A percentile compares a stretch with the other conserved stretches of the same genome.
Evolutionary conservation across 768 basidiomycete genomes (phyloP).

Genomic region (Amanita thiersii): DNA sequence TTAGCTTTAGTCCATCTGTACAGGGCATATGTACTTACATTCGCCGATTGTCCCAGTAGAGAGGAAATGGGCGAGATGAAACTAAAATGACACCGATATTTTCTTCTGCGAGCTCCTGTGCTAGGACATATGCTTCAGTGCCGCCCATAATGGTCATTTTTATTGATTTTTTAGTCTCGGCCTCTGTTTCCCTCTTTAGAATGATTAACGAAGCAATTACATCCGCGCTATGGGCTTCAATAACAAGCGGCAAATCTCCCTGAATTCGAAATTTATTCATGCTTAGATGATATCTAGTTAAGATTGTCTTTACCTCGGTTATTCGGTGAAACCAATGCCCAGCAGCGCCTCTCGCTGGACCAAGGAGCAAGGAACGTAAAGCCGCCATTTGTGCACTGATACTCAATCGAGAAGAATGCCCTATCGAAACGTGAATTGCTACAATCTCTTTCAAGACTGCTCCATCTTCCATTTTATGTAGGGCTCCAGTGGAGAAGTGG

Average conservation of each 20-base stretch:
- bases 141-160: conserved; percentile 59
- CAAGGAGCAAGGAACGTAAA: conserved; percentile 57
- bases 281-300: not conserved
- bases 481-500: conserved; percentile 53
- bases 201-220: conserved; percentile 70
- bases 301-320: conserved; percentile 23
- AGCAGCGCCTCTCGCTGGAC: conserved; percentile 25
- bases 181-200: conserved; percentile 59
- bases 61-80: conserved; percentile 65
- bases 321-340: conserved; percentile 41
- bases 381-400: conserved; percentile 79
- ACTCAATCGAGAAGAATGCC: conserved; percentile 41
- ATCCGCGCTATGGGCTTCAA: conserved; percentile 72
- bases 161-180: conserved; percentile 30
- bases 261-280: conserved; percentile 15
- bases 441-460: conserved; percentile 58
- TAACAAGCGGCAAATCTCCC: conserved; percentile 69
- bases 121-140: conserved; percentile 61
- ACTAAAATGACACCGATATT: conserved; percentile 39
- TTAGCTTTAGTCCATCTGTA: too few species aligned
- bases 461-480: conserved; percentile 49
- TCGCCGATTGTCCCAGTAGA: conserved; percentile 59
- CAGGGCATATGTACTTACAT: conserved; percentile 54
- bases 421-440: conserved; percentile 59
- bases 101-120: conserved; percentile 50